phyloP scores from a whole-genome alignment of 257 asterid genomes.

The Penstemon davidsonii region DNA sequence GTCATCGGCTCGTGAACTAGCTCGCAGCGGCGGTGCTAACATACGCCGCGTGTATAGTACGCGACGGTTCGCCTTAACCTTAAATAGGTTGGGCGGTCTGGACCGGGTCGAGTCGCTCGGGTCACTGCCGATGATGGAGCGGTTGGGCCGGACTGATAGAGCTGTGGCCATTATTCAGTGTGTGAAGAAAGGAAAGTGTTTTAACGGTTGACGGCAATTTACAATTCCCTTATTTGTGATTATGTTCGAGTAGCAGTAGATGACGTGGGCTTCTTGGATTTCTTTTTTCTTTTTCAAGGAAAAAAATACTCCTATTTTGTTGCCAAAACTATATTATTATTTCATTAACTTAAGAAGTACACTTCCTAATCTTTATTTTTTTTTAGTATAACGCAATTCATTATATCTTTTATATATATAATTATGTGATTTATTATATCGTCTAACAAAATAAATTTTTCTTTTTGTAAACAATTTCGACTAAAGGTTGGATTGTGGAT shows the following conservation, averaged over 20 bases:
- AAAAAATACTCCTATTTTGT: background rate
- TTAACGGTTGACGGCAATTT: slow-evolving; percentile 24
- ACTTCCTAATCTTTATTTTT: no score
- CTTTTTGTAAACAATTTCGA: no score
- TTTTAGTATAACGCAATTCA: no score
- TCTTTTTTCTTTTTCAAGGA: slow-evolving; percentile 1
- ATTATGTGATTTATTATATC: no score
- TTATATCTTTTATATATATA: no score
- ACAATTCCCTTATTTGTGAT: slow-evolving; percentile 13
- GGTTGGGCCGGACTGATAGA: slow-evolving; percentile 74
- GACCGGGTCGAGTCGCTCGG: slow-evolving; percentile 39
- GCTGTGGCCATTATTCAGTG: slow-evolving; percentile 65
- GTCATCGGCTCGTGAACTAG: slow-evolving; percentile 95
- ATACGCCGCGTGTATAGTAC: slow-evolving; percentile 45
- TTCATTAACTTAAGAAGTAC: no score
- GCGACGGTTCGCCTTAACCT: slow-evolving; percentile 35
- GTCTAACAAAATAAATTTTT: no score
- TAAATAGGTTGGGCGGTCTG: slow-evolving; percentile 33
- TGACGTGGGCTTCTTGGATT: slow-evolving; percentile 50
- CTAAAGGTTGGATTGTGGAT: no score
- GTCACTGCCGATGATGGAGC: slow-evolving; percentile 43
- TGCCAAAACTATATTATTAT: no score
- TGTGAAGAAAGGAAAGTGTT: slow-evolving; percentile 20
- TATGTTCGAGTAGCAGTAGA: slow-evolving; percentile 28
- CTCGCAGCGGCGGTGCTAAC: slow-evolving; percentile 50